These are phyloP conservation scores for Cladosporium sp. DNA, from an alignment of 2,329 filamentous ascomycete genomes.

Conservation along the genomic window DNA sequence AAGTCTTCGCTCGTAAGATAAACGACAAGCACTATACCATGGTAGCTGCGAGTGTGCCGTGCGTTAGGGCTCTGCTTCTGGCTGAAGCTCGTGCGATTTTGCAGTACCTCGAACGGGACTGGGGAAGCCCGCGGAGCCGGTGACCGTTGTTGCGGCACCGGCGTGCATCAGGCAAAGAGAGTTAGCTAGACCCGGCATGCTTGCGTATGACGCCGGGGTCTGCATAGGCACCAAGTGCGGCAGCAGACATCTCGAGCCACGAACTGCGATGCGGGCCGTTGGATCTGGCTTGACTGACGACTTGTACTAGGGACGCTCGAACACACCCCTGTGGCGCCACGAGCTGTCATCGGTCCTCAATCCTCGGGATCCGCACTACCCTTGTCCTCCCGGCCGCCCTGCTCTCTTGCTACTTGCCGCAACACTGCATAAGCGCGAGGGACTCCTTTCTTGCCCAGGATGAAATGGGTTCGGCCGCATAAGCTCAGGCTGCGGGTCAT, in stretches of 20 bases:
- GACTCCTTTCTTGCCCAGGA: slow-evolving; percentile 15
- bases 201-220: slow-evolving; percentile 14
- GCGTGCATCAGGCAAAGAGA: slow-evolving; percentile 16
- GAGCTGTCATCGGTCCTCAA: slow-evolving; percentile 19
- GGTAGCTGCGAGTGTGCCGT: slow-evolving; percentile 8
- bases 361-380: slow-evolving; percentile 15
- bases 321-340: slow-evolving; percentile 17
- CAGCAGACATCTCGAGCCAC: slow-evolving; percentile 12
- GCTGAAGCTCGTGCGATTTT: slow-evolving; percentile 16
- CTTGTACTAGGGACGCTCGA: slow-evolving; percentile 11
- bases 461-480: slow-evolving; percentile 16
- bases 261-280: slow-evolving; percentile 18
- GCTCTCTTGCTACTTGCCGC: slow-evolving; percentile 12
- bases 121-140: slow-evolving; percentile 17
- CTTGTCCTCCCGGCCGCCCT: slow-evolving; percentile 18
- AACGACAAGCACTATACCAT: neutral
- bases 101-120: slow-evolving; percentile 16
- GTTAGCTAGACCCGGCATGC: slow-evolving; percentile 18
- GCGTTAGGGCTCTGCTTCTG: neutral
- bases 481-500: slow-evolving; percentile 16
- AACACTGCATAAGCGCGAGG: slow-evolving; percentile 19
- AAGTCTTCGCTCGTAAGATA: neutral
- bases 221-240: slow-evolving; percentile 12
- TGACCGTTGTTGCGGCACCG: slow-evolving; percentile 16
- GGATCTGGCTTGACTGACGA: slow-evolving; percentile 18